These are phyloP conservation scores for Solanum neorickii DNA, from an alignment of 257 asterid genomes.

Conservation along the genomic window DNA sequence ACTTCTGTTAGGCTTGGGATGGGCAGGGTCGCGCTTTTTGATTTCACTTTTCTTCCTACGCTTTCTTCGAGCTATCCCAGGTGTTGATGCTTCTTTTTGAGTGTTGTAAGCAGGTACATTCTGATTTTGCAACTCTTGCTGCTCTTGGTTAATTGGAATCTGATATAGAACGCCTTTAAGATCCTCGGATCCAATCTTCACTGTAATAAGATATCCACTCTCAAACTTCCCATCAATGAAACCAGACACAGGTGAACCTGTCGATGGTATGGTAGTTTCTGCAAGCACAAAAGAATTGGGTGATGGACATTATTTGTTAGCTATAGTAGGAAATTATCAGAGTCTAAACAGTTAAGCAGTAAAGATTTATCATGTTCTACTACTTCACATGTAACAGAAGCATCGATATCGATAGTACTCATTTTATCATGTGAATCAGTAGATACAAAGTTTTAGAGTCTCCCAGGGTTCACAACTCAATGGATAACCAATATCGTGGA, in stretches of 20 bases:
- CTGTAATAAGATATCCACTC: slow-evolving; percentile 74
- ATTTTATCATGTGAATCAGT: not conserved
- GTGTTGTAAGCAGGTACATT: not conserved
- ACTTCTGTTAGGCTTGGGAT: slow-evolving; percentile 85
- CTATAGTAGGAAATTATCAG: not conserved
- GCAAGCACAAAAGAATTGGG: slow-evolving; percentile 2
- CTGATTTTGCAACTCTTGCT: slow-evolving; percentile 12
- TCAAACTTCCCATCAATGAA: slow-evolving; percentile 87
- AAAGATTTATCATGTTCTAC: not conserved
- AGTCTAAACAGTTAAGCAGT: not conserved
- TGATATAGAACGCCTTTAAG: slow-evolving; percentile 77
- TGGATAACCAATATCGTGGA: not conserved
- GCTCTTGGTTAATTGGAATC: slow-evolving; percentile 10
- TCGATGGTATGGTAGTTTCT: slow-evolving; percentile 15
- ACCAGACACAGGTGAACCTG: slow-evolving; percentile 41
- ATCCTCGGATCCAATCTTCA: slow-evolving; percentile 57
- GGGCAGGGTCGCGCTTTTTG: slow-evolving; percentile 65
- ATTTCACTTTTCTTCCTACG: slow-evolving; percentile 73
- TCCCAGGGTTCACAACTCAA: not conserved
- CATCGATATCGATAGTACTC: not conserved
- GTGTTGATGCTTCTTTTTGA: slow-evolving; percentile 11
- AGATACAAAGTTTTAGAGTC: not conserved
- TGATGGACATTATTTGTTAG: not conserved
- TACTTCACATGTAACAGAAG: not conserved
- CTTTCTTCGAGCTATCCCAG: slow-evolving; percentile 33